Evolutionary conservation across 2,329 filamentous ascomycete species (phyloP), one percentile per base, ranked within the genome.

Genomic region (Apiospora aurea): DNA sequence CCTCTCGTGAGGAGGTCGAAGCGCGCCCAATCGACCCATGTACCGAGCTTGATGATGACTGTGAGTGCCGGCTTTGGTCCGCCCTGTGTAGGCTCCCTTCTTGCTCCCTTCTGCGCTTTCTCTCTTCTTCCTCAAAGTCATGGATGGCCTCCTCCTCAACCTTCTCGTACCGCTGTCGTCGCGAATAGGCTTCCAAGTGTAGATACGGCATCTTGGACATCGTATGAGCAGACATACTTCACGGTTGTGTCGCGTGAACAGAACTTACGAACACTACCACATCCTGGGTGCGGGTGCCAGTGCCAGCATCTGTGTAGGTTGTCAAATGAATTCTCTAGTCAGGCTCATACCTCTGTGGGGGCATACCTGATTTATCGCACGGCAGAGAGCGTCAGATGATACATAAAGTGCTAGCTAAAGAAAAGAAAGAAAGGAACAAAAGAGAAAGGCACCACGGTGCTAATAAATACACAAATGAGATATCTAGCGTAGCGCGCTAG

Each of bases 151-250:
- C 75, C 21, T 70, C 72, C 3, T 69, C 74, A 14, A 83, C 82
- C 24, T 79, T 74, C 0, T 69, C 75, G 13, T 82, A 77, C 6
- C 75, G 75, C 0, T 77, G 75, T 6, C 79, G 77, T 66, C 76
- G 80, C 1, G 78, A 76, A 16, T 82, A 81, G 0, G 79, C 82
- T 46, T 85, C 83, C 82, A 82, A 85, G 34, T 85, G 82, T 1
- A 85, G 78, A 61, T 81, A 84, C 0, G 82, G 82, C 79, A 83
- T 81, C 82, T 84, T 24, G 0, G 46, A 4, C 18, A 46, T 26
- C 49, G 21, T 46, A 34, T 46, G 10, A 18, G 14, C 41, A 1
- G 18, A 24, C 16, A 43, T 7, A 4, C 3, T 47, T 21, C 46
- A 47, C 21, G 16, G 16, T 21, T 47, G 16, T 21, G 16, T 18